Base-by-base conservation (phyloP, 768 basidiomycete species). In the Paxillus ammoniavirescens region DNA sequence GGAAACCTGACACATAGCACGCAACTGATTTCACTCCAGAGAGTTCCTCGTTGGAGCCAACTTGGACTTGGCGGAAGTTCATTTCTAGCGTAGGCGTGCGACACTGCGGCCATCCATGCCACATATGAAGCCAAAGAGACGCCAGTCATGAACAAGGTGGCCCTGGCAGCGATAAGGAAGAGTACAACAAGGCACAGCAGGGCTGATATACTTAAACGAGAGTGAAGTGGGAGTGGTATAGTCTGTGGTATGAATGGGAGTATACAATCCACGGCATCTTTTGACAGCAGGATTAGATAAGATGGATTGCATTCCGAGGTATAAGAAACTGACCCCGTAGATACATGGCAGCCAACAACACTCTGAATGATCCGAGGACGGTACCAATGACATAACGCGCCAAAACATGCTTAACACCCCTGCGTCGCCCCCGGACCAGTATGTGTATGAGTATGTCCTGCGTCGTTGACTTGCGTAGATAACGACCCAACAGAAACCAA, bases 401-500 rank as follows among this genome's bases (percentile, higher is more conserved):
- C 35, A 74, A 53, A 38, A 65, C 57, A 46, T 84, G 68, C 52
- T 66, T 73, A 26, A 70, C 66, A 63, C 82, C 80, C 62, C 77
- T 80, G n/a, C 78, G 78, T 60, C 73, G 72, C 42, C 72, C 79
- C 50, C 77, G 75, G 15, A 83, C 81, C 63, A 89, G 81, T 1
- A 81, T 74, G 57, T 86, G 79, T 15, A 84, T 61, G 47, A 89
- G 64, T 40, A 90, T 73, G 55, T 89, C 87, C 65, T 88, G 83
- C 36, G 84, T 65, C 55, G 87, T 82, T 31, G 78, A 75, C 65
- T 81, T 80, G 60, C 82, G 80, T 42, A 87, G 73, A 66, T 91
- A 88, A 31, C 84, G 77, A 42, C 84, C 82, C n/a, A 91, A 78
- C 75, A 89, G 80, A 70, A 87, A 89, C 83, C 85, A 87, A 46